Base-by-base conservation (phyloP, 164 flowering plant genomes). In the Echeveria elegans region DNA sequence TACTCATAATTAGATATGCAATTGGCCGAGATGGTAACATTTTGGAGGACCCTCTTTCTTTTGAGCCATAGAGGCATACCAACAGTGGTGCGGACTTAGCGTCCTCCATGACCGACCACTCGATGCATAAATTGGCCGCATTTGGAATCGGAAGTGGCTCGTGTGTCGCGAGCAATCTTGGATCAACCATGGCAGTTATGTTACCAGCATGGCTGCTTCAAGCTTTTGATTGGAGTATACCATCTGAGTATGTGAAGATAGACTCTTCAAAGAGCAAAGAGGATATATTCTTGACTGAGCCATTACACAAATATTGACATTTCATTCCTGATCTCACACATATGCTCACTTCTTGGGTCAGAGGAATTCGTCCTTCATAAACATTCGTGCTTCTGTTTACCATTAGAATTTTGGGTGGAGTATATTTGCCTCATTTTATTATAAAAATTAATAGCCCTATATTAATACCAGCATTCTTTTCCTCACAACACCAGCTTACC, bases 41-140 rank as follows among this genome's bases (percentile, higher is more conserved):
- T 4, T 81, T 80, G 84, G 65, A 70, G 0, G 78, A 81, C 4
- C 84, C 84, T 2, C 70, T 69, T 37, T 28, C 52, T 32, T 75
- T 66, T 64, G 61, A 62, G 15, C 75, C 75, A 1, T 68, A 75
- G 41, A 75, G 72, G 21, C 78, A 75, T 59, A 26, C 66, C 8
- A 43, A 64, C 21, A 31, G 71, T 66, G 28, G 63, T 40, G 36
- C 67, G 64, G 7, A 37, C 23, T 3, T 73, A 63, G 32, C 65
- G 37, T 2, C 38, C 64, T 14, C 32, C 70, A 18, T 21, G 50
- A 15, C 64, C 72, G 36, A 56, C 72, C 2, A 66, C 75, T 12
- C 9, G 40, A 37, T 37, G 40, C 40, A 37, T 37, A 37, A 37
- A 37, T 37, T 37, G 40, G 40, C 9, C 40, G 9, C 40, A 37